phyloP scores from a whole-genome alignment of 1,284 basidiomycete genomes.

The Golubevia pallescens region DNA sequence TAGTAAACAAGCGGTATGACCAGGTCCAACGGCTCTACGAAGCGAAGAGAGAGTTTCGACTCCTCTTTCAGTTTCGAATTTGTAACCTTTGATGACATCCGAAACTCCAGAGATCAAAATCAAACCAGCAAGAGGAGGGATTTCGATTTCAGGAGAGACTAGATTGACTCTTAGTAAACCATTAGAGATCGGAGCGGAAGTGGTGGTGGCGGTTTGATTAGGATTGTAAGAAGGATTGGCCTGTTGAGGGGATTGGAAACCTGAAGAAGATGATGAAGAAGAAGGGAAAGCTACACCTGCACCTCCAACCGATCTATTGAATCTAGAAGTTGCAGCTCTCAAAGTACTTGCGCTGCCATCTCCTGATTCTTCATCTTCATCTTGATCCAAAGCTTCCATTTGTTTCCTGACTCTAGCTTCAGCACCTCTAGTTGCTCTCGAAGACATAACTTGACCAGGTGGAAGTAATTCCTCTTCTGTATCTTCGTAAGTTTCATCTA shows the following conservation, averaged over 20 bases:
- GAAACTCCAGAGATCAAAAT: conserved; percentile 65
- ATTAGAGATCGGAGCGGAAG: conserved; percentile 19
- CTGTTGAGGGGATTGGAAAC: not conserved
- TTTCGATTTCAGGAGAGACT: conserved; percentile 60
- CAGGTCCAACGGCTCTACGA: conserved; percentile 61
- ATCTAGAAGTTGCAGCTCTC: conserved; percentile 1
- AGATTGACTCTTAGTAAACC: conserved; percentile 59
- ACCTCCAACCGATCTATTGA: conserved; percentile 6
- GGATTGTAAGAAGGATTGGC: not conserved
- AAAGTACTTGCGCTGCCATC: not conserved
- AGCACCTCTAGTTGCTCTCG: not conserved
- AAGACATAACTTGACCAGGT: conserved; percentile 4
- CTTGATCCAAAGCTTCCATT: not conserved
- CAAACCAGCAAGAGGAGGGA: conserved; percentile 62
- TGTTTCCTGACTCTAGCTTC: not conserved
- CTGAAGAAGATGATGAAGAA: not conserved
- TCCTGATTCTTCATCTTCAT: conserved; percentile 5
- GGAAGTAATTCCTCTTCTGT: conserved; percentile 26
- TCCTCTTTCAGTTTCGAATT: conserved; percentile 58
- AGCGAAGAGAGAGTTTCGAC: conserved; percentile 65
- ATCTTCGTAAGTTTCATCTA: conserved; percentile 35
- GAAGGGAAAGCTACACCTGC: conserved; percentile 3
- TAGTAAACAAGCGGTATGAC: conserved; percentile 64
- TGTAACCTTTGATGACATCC: conserved; percentile 65
- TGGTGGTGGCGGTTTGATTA: not conserved